Evolutionary conservation across 2,329 filamentous ascomycete genomes (phyloP), one percentile per base, ranked within the genome.

Genomic region (Claviceps pusilla): DNA sequence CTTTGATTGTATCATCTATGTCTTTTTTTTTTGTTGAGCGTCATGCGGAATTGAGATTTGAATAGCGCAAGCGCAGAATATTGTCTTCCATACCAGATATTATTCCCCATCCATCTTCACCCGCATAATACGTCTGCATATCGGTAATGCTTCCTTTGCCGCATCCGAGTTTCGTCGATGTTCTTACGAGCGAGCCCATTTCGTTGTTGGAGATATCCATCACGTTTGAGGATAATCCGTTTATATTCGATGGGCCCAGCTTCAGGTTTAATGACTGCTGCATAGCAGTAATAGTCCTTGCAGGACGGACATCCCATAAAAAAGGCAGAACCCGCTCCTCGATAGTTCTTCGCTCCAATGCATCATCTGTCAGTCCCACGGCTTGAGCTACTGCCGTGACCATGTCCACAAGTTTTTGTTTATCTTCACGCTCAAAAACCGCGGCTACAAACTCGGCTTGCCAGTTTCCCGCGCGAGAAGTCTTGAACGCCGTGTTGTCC

Each of bases 1-100:
- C 73, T 69, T 97, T 96, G 73, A 97, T 95, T 0, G 90, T 95
- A 69, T 97, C 91, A 65, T 97, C 93, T 60, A 97, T 80, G 62
- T 97, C 91, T 83, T 50, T 39, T 11, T 45, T 24, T 24, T 9
- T n/a, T 29, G 16, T 24, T 50, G 35, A 54, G 47, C 41, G 7
- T n/a, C 41, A 14, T 31, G 9, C 3, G 4, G 50, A 41, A 9
- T 41, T 48, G 39, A 10, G 31, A 2, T 4, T 9, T 4, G 3
- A 2, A 53, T 2, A 11, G 35, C 37, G 16, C 4, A 42, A 28
- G 24, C 41, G 33, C 11, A 19, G 19, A 45, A 49, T 29, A 35
- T 37, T 11, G 11, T 37, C 24, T 10, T 11, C 48, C 70, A 52
- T 68, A 83, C 80, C 80, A 43, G 86, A 91, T 58, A 96, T 83